Evolutionary conservation across 306 rosid species (phyloP), one percentile per base, ranked within the genome.

Genomic region (Cicer judaicum): DNA sequence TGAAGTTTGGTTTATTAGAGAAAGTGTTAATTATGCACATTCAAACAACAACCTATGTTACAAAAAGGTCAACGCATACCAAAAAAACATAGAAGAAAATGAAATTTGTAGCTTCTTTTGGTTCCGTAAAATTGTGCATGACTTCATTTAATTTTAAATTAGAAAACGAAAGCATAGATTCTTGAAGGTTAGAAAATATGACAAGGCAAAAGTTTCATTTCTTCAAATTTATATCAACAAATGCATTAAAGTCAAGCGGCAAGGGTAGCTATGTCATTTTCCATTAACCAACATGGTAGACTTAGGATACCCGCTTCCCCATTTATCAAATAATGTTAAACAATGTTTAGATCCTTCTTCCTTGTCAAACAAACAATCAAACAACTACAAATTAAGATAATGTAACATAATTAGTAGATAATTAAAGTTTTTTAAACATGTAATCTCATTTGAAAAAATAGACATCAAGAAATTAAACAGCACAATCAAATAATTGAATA

Each of bases 261-360:
- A 67, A 65, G 93, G 88, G 80, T 72, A 80, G 42, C 19, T 80
- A 6, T 46, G 91, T 85, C 82, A 83, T 85, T 85, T 80, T 9
- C 1, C 38, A 7, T 36, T 10, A 52, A 78, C 80, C 80, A 77
- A 84, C 87, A 15, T 34, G 66, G 61, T 73, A 70, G 89, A 85
- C 89, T 76, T 76, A 8, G 39, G 81, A 76, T 76, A 66, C 81
- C 41, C 70, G 36, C 24, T 69, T 76, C 73, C 81, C 73, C 69
- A 56, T 70, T 66, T 15, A 81, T 73, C 42, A 62, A 78, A 69
- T 8, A 10, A 18, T 10, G 36, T 6, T 41, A 57, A 76, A 65
- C 14, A 76, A 68, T 52, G 53, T 56, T 24, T 56, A 69, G 1
- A 67, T 60, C 50, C 39, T 53, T 48, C 77, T 64, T 76, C 41